Conservation (phyloP, 140 eudicot species). For the Anethum foeniculum region DNA sequence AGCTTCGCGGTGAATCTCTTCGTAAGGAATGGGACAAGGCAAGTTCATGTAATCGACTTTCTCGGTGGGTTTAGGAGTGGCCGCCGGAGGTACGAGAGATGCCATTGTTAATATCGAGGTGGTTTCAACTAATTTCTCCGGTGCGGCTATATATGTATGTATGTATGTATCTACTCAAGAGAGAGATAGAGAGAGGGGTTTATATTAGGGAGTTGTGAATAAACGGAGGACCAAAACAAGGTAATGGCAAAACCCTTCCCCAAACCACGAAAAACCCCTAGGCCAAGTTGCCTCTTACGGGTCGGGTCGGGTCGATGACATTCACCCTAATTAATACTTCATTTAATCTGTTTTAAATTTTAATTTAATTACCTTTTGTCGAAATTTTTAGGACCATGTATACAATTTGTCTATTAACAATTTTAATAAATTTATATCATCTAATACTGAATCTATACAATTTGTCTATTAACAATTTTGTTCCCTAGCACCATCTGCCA, state of each 20-base stretch:
- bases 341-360: too few species aligned
- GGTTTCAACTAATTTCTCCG: neutral
- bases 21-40: conserved; percentile 91
- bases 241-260: conserved; percentile 15
- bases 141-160: neutral
- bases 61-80: conserved; percentile 34
- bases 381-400: too few species aligned
- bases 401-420: too few species aligned
- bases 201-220: too few species aligned
- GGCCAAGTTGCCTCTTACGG: neutral
- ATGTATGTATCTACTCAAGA: too few species aligned
- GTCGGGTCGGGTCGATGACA: conserved; percentile 2
- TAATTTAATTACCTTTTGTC: too few species aligned
- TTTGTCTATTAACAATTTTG: too few species aligned
- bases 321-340: too few species aligned
- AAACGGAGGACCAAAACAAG: too few species aligned
- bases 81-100: conserved; percentile 37
- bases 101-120: conserved; percentile 40
- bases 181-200: neutral
- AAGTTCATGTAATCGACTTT: conserved; percentile 67
- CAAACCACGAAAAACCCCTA: conserved; percentile 23
- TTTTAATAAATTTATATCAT: too few species aligned
- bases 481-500: too few species aligned
- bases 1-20: conserved; percentile 93
- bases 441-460: too few species aligned